Evolutionary conservation across 306 rosid species (phyloP).

Genomic region (Ormosia semicastrata): DNA sequence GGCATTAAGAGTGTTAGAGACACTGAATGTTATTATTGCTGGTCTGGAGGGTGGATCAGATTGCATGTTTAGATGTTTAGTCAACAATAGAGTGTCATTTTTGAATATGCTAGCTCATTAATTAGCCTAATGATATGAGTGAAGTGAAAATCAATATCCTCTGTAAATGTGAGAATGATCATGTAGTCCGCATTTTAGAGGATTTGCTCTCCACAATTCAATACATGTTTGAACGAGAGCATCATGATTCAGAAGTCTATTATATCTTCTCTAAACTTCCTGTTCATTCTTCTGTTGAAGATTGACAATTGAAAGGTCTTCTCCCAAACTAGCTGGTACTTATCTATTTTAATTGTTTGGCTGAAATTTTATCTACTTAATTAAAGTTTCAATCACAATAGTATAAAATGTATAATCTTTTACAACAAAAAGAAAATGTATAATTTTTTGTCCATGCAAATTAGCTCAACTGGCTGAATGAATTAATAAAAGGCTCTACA

Average conservation of each 20-base stretch:
- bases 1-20: conserved; percentile 47
- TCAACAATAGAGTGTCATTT: conserved; percentile 72
- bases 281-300: background rate
- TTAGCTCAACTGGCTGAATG: too few species aligned
- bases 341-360: background rate
- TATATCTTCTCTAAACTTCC: background rate
- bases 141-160: background rate
- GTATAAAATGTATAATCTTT: too few species aligned
- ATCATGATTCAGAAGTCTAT: conserved; percentile 9
- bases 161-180: conserved; percentile 25
- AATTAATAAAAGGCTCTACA: too few species aligned
- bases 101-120: conserved; percentile 61
- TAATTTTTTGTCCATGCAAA: too few species aligned
- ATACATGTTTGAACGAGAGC: background rate
- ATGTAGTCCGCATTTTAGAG: conserved; percentile 28
- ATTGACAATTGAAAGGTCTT: background rate
- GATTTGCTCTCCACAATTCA: conserved; percentile 17
- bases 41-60: conserved; percentile 57
- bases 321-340: background rate
- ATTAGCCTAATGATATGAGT: background rate
- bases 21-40: conserved; percentile 40
- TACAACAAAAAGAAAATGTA: too few species aligned
- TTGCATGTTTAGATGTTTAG: conserved; percentile 60
- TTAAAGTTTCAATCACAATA: too few species aligned
- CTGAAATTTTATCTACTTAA: background rate